Conservation (phyloP, 192 early-diverging fungal genomes). For the Linnemannia zychae region DNA sequence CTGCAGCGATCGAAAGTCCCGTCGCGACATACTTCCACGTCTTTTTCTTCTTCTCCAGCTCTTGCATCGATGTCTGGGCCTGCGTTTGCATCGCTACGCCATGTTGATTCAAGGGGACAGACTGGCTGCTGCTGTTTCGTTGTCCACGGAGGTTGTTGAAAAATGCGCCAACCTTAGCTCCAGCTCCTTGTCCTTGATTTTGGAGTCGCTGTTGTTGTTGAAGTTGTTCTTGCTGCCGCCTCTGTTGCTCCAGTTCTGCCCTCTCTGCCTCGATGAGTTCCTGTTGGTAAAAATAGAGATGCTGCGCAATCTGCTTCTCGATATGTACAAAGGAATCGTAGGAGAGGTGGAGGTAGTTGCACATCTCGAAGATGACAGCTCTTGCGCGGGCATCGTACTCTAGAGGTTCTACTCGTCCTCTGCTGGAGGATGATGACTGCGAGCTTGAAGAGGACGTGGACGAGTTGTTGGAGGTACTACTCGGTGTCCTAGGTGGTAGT, state of each 20-base stretch:
- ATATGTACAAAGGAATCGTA: conserved; percentile 37
- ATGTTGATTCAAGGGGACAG: conserved; percentile 34
- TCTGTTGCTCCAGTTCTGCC: conserved; percentile 17
- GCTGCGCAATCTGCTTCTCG: conserved; percentile 65
- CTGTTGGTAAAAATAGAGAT: conserved; percentile 66
- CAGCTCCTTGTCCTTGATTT: conserved; percentile 17
- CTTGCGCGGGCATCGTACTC: conserved; percentile 69
- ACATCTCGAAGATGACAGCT: conserved; percentile 59
- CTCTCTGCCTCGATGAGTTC: conserved; percentile 43
- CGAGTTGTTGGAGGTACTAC: conserved; percentile 1
- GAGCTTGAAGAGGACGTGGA: conserved; percentile 14
- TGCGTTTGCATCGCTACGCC: conserved; percentile 48
- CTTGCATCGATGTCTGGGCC: conserved; percentile 59
- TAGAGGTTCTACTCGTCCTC: conserved; percentile 28
- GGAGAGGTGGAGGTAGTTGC: conserved; percentile 43
- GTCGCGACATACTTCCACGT: conserved; percentile 66
- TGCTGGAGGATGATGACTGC: not conserved
- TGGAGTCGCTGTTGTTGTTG: conserved; percentile 23
- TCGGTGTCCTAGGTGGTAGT: conserved; percentile 22
- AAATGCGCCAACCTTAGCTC: conserved; percentile 30
- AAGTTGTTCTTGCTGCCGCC: conserved; percentile 23
- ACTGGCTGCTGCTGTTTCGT: conserved; percentile 2
- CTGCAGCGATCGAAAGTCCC: conserved; percentile 65
- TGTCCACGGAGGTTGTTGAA: conserved; percentile 35
- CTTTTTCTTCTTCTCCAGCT: conserved; percentile 62